A percentile compares a stretch with the other conserved stretches of the same genome.
Evolutionary conservation across 2,329 filamentous ascomycete genomes (phyloP).

Genomic region (Colletotrichum sp.): DNA sequence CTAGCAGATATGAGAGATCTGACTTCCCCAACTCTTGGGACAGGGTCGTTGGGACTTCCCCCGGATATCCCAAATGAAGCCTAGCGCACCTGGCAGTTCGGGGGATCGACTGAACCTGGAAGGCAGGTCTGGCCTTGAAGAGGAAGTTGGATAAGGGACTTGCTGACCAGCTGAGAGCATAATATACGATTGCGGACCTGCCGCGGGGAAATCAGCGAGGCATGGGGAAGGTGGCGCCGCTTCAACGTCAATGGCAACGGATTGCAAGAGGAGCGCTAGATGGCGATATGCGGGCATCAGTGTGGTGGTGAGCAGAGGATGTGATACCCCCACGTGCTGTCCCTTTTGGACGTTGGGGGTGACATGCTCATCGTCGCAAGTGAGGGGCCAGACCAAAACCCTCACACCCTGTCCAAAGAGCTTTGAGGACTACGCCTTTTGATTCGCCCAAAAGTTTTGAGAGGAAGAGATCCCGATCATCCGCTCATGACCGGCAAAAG

Average conservation of each 20-base stretch:
- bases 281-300: neutral
- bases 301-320: neutral
- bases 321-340: slow-evolving; percentile 15
- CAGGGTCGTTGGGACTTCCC: slow-evolving; percentile 9
- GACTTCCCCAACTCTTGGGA: slow-evolving; percentile 12
- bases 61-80: slow-evolving; percentile 11
- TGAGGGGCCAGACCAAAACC: slow-evolving; percentile 6
- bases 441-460: neutral
- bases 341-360: neutral
- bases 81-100: neutral
- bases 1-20: slow-evolving; percentile 9
- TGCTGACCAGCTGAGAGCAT: neutral
- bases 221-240: neutral
- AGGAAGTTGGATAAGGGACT: neutral
- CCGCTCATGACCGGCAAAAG: neutral
- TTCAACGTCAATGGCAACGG: neutral
- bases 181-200: neutral
- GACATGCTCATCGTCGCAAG: neutral
- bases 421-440: neutral
- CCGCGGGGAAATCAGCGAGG: neutral
- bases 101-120: slow-evolving; percentile 4
- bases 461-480: slow-evolving; percentile 18
- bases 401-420: neutral
- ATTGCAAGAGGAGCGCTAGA: neutral
- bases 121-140: neutral